These are phyloP conservation scores for Phaffia rhodozyma DNA, from an alignment of 1,284 basidiomycete species.

Conservation along the genomic window DNA sequence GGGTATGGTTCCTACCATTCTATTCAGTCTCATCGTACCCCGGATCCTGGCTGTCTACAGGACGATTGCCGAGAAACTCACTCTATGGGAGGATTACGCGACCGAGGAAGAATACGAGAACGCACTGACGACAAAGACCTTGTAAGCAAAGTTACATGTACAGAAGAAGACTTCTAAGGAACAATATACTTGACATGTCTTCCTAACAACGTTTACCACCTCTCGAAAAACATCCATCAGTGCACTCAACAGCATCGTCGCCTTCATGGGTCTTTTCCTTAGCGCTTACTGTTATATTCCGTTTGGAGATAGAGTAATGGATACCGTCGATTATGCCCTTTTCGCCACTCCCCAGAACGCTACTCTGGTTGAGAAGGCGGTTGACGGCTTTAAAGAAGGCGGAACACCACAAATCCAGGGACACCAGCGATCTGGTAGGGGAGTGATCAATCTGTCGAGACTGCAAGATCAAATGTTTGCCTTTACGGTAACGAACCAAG, in stretches of 20 bases:
- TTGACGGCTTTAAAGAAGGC: neutral
- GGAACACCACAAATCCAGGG: neutral
- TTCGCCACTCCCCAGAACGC: slow-evolving; percentile 23
- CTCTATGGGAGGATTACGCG: slow-evolving; percentile 81
- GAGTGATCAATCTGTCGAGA: slow-evolving; percentile 45
- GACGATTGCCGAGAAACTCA: slow-evolving; percentile 54
- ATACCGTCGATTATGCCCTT: slow-evolving; percentile 38
- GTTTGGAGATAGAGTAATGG: slow-evolving; percentile 45
- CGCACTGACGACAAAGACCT: slow-evolving; percentile 82
- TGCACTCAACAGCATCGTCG: slow-evolving; percentile 71
- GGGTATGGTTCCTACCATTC: slow-evolving; percentile 58
- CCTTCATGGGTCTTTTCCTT: slow-evolving; percentile 72
- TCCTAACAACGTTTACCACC: no score
- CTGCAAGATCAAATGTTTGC: slow-evolving; percentile 90
- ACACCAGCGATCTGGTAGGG: slow-evolving; percentile 18
- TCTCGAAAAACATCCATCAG: slow-evolving; percentile 13
- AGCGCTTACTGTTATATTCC: slow-evolving; percentile 86
- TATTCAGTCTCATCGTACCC: slow-evolving; percentile 74
- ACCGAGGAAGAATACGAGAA: slow-evolving; percentile 63
- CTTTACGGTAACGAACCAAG: slow-evolving; percentile 78
- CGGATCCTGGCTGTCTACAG: slow-evolving; percentile 70
- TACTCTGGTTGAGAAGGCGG: slow-evolving; percentile 24
- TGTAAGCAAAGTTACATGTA: slow-evolving; percentile 33
- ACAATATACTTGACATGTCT: no score
- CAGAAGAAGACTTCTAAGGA: neutral